These are phyloP conservation scores for Corchorus olitorius DNA, from an alignment of 345 rosid genomes.

Conservation along the genomic window DNA sequence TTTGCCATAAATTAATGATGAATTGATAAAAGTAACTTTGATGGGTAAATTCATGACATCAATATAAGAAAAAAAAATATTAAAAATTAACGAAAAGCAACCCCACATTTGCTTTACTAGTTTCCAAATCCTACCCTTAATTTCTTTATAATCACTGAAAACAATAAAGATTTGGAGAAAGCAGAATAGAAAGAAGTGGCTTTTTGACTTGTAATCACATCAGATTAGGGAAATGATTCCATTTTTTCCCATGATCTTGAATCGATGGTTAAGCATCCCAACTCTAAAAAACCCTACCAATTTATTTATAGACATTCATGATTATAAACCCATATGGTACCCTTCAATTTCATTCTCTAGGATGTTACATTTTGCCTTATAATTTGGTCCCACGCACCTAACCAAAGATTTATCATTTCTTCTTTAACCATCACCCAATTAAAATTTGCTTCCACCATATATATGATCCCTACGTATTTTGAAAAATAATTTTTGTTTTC, in stretches of 20 bases:
- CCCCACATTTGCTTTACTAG: neutral
- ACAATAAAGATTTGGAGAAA: neutral
- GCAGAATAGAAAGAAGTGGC: neutral
- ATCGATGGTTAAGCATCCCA: constrained; percentile 3
- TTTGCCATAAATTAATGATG: no score
- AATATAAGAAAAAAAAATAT: neutral
- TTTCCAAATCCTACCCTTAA: neutral
- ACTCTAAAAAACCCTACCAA: neutral
- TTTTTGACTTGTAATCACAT: constrained; percentile 1
- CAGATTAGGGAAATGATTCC: neutral
- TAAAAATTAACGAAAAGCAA: neutral
- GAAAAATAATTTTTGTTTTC: no score
- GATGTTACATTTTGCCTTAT: constrained; percentile 17
- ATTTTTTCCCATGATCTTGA: neutral
- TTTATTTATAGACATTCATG: neutral
- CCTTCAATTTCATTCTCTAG: neutral
- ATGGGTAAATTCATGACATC: neutral
- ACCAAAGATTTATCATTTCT: neutral
- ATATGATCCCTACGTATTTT: neutral
- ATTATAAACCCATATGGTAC: neutral
- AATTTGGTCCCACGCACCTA: constrained; percentile 13
- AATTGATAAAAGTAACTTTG: neutral
- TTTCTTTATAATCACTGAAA: neutral
- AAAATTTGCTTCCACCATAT: neutral
- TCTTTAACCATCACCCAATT: neutral